phyloP scores from a whole-genome alignment of 2,329 filamentous ascomycete species.

The Aspergillus intermedius region DNA sequence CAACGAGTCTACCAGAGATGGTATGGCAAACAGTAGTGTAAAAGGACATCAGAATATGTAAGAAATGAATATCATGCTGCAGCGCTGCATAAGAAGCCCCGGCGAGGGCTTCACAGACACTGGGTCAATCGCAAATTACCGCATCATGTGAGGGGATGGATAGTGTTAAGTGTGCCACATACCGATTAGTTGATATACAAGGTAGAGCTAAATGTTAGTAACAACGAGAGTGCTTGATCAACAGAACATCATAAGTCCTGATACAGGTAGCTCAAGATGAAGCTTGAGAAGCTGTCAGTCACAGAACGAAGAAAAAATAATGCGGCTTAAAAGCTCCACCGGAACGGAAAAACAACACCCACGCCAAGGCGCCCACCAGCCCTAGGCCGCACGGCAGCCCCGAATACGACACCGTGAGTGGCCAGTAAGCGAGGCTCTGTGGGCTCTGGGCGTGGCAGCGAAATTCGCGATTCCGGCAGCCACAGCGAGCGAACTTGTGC shows the following conservation, averaged over 20 bases:
- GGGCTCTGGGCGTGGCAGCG: slow-evolving; percentile 20
- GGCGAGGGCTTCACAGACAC: slow-evolving; percentile 80
- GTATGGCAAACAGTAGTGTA: slow-evolving; percentile 2
- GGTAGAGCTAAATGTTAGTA: slow-evolving; percentile 1
- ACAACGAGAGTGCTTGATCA: neutral
- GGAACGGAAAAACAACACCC: slow-evolving; percentile 19
- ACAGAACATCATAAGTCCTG: slow-evolving; percentile 15
- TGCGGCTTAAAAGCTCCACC: slow-evolving; percentile 16
- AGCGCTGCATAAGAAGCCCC: slow-evolving; percentile 69
- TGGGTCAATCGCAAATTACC: slow-evolving; percentile 99
- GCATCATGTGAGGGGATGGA: slow-evolving; percentile 60
- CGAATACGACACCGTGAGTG: slow-evolving; percentile 21
- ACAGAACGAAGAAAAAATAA: slow-evolving; percentile 12
- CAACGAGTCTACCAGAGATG: slow-evolving; percentile 2
- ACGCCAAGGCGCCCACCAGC: slow-evolving; percentile 20
- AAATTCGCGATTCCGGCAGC: slow-evolving; percentile 35
- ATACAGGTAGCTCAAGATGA: neutral
- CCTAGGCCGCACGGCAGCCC: slow-evolving; percentile 28
- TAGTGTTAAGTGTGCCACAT: slow-evolving; percentile 6
- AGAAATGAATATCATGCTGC: slow-evolving; percentile 84
- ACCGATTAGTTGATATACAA: neutral
- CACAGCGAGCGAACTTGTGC: slow-evolving; percentile 23
- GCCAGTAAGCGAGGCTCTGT: slow-evolving; percentile 38
- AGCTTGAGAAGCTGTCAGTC: neutral
- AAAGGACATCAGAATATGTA: slow-evolving; percentile 87